Conservation (phyloP, 2,329 filamentous ascomycete genomes). For the Lachnellula cervina region DNA sequence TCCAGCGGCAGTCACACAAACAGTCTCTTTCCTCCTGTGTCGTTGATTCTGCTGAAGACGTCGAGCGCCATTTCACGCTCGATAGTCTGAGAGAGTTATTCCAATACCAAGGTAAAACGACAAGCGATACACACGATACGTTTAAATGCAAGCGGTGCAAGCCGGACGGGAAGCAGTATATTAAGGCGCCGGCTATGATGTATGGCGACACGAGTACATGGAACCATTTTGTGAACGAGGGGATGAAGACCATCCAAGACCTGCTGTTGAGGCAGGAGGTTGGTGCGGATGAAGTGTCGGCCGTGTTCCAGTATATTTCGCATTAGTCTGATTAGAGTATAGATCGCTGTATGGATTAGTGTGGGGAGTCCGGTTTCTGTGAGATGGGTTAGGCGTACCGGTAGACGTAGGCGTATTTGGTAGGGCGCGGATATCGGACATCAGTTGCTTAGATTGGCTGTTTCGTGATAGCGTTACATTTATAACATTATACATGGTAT, state of each 20-base stretch:
- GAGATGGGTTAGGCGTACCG: neutral
- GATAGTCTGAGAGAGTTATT: slow-evolving; percentile 91
- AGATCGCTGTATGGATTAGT: no score
- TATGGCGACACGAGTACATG: slow-evolving; percentile 99
- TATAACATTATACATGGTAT: neutral
- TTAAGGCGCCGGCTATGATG: slow-evolving; percentile 91
- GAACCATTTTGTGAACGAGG: slow-evolving; percentile 92
- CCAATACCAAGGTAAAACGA: slow-evolving; percentile 80
- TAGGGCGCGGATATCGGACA: neutral
- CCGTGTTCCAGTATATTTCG: slow-evolving; percentile 98
- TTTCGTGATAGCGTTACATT: neutral
- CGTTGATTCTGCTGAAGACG: slow-evolving; percentile 93
- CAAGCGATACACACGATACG: slow-evolving; percentile 92
- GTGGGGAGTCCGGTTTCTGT: neutral
- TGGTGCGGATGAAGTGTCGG: slow-evolving; percentile 74
- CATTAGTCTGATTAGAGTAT: slow-evolving; percentile 47
- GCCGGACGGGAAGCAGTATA: slow-evolving; percentile 76
- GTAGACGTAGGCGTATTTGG: neutral
- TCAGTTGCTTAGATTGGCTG: neutral
- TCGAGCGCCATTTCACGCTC: slow-evolving; percentile 91
- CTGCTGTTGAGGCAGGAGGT: slow-evolving; percentile 82
- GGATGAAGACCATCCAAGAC: slow-evolving; percentile 81
- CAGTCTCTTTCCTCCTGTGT: slow-evolving; percentile 94
- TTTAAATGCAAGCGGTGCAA: slow-evolving; percentile 98
- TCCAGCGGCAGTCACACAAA: slow-evolving; percentile 97